Conservation (phyloP, 73 alveolate species). For the Paramecium caudatum region DNA sequence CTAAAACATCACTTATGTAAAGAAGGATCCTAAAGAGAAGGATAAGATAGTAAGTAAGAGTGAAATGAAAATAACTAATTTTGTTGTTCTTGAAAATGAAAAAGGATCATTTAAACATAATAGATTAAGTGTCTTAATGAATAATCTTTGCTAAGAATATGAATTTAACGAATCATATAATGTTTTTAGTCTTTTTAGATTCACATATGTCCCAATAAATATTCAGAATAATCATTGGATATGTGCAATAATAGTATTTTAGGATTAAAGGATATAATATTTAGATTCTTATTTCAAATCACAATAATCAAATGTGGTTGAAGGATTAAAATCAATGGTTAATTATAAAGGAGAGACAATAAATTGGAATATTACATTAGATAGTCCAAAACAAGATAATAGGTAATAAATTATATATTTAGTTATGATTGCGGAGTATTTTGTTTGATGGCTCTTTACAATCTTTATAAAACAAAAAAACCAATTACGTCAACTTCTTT, state of each 20-base stretch:
- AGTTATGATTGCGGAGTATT: constrained; percentile 36
- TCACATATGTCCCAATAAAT: constrained; percentile 3
- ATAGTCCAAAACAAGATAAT: constrained; percentile 8
- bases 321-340: background rate
- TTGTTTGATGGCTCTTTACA: constrained; percentile 19
- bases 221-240: constrained; percentile 17
- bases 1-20: background rate
- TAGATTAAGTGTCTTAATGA: background rate
- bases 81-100: constrained; percentile 9
- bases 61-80: background rate
- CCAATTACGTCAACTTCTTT: background rate
- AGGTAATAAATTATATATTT: background rate
- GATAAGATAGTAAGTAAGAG: background rate
- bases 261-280: background rate
- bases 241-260: background rate
- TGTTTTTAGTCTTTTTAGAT: background rate
- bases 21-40: background rate
- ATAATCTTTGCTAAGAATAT: background rate
- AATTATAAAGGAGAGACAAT: background rate
- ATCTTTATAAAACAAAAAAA: background rate
- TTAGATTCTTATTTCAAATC: background rate
- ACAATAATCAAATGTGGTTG: background rate
- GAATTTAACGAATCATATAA: background rate
- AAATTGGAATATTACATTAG: background rate
- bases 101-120: background rate